Conservation (phyloP, 768 basidiomycete species). For the Tricholoma sp. region DNA sequence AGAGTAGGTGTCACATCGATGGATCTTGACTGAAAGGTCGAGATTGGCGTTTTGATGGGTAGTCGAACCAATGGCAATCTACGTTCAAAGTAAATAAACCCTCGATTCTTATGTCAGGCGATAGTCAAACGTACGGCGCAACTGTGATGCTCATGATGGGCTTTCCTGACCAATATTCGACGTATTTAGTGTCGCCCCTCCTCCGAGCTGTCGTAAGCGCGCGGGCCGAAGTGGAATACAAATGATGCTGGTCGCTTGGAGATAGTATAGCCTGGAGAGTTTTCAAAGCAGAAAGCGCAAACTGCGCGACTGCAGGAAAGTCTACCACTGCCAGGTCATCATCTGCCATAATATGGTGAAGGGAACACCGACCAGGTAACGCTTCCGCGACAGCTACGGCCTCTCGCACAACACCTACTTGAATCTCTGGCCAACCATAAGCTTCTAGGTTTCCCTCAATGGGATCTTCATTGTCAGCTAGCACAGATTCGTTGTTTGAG, state of each 20-base stretch:
- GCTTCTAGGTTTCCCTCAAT: conserved; percentile 40
- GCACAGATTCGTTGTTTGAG: not conserved
- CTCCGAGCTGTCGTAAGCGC: conserved; percentile 72
- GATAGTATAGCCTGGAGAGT: conserved; percentile 64
- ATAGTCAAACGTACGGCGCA: conserved; percentile 51
- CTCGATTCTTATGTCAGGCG: conserved; percentile 2
- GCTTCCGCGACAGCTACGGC: conserved; percentile 89
- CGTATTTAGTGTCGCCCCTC: conserved; percentile 62
- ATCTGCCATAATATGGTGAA: not conserved
- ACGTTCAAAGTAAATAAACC: conserved; percentile 3
- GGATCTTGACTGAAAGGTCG: conserved; percentile 39
- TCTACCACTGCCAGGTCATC: conserved; percentile 41
- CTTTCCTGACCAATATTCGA: conserved; percentile 86
- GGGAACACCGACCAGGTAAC: conserved; percentile 63
- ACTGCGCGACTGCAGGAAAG: conserved; percentile 78
- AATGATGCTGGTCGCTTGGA: conserved; percentile 72
- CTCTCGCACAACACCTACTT: conserved; percentile 90
- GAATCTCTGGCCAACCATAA: conserved; percentile 93
- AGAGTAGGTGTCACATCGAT: conserved; percentile 44
- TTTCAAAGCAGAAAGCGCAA: conserved; percentile 84
- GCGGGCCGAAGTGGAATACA: conserved; percentile 67
- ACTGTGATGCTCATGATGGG: conserved; percentile 78
- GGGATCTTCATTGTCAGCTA: conserved; percentile 33
- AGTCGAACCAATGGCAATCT: conserved; percentile 70
- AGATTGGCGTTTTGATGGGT: conserved; percentile 68